These are phyloP conservation scores for Thozetella sp. DNA, from an alignment of 495 filamentous ascomycete genomes.

Conservation along the genomic window DNA sequence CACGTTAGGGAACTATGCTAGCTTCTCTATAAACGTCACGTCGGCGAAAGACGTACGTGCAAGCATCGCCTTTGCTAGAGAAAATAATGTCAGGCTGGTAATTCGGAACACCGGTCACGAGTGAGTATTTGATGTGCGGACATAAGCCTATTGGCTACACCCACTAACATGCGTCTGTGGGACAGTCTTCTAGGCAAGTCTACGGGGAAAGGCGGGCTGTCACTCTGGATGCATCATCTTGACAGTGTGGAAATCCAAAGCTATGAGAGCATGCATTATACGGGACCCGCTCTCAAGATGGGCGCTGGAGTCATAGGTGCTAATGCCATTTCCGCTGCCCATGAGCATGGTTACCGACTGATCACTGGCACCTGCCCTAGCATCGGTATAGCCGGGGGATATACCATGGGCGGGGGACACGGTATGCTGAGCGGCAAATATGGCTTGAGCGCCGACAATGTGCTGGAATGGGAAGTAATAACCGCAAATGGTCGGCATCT, in stretches of 20 bases:
- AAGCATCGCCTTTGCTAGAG: neutral
- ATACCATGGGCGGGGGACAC: neutral
- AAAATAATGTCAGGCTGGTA: neutral
- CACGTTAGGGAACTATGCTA: neutral
- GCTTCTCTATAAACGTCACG: neutral
- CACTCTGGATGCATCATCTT: neutral
- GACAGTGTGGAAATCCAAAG: neutral
- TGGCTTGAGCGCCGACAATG: slow-evolving; percentile 56
- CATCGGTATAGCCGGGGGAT: neutral
- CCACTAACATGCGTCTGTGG: too few relatives aligned
- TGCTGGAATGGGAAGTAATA: slow-evolving; percentile 53
- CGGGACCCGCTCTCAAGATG: neutral
- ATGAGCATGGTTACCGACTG: neutral
- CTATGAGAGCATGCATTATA: neutral
- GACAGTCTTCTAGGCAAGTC: neutral
- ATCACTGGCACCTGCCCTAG: neutral
- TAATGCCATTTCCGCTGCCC: neutral
- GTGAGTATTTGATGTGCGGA: too few relatives aligned
- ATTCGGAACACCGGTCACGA: neutral
- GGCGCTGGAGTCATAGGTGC: neutral
- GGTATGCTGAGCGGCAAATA: slow-evolving; percentile 36
- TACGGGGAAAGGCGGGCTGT: neutral
- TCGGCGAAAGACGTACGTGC: neutral
- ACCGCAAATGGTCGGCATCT: slow-evolving; percentile 37
- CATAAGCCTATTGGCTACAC: too few relatives aligned